phyloP scores from a whole-genome alignment of 495 filamentous ascomycete species.

The Hypoxylon rickii region DNA sequence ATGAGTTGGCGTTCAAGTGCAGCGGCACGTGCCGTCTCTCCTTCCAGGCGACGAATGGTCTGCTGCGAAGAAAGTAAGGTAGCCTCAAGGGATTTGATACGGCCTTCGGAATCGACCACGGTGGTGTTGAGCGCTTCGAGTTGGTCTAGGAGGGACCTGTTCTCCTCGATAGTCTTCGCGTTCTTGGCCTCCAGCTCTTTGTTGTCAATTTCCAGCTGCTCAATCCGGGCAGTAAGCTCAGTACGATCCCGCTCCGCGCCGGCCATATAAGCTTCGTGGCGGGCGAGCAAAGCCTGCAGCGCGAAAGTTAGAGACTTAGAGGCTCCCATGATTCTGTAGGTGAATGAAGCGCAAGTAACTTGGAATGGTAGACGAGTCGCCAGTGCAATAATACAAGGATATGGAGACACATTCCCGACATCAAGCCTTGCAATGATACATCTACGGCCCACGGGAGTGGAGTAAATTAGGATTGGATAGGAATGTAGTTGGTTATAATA shows the following conservation, averaged over 20 bases:
- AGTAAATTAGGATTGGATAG: conserved; percentile 11
- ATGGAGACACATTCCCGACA: conserved; percentile 13
- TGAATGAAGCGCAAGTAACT: neutral
- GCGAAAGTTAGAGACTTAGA: conserved; percentile 64
- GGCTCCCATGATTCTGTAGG: conserved; percentile 41
- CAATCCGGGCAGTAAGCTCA: conserved; percentile 70
- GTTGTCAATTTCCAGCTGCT: conserved; percentile 77
- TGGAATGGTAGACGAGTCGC: conserved; percentile 1
- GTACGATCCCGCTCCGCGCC: conserved; percentile 83
- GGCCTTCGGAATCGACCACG: conserved; percentile 73
- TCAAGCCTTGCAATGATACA: neutral
- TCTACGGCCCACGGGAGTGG: neutral
- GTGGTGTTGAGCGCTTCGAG: conserved; percentile 79
- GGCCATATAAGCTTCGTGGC: conserved; percentile 90
- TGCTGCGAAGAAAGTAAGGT: conserved; percentile 75
- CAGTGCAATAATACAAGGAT: conserved; percentile 8
- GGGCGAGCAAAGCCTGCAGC: conserved; percentile 83
- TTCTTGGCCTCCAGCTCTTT: conserved; percentile 73
- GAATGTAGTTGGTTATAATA: conserved; percentile 19
- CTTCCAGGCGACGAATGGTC: conserved; percentile 73
- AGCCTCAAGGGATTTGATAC: conserved; percentile 70
- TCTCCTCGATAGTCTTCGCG: conserved; percentile 75
- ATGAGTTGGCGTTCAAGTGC: conserved; percentile 78
- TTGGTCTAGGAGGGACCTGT: conserved; percentile 74
- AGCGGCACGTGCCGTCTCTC: conserved; percentile 71